Conservation (phyloP, 805 yeast genomes). For the Saccharomycopsis vini region DNA sequence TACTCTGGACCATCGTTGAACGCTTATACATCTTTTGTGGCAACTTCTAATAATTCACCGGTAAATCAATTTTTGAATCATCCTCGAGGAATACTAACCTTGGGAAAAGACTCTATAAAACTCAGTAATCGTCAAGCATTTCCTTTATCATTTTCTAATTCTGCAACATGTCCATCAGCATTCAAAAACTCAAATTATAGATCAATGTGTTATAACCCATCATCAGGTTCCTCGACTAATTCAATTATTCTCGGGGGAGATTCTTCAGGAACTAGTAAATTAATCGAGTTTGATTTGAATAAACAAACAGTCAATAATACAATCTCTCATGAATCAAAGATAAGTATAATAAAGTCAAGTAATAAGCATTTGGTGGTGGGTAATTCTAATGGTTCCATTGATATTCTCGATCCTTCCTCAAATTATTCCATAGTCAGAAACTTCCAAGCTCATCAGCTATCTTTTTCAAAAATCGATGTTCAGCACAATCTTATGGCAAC, state of each 20-base stretch:
- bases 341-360: conserved; percentile 41
- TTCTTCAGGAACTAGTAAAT: conserved; percentile 12
- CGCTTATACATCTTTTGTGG: conserved; percentile 55
- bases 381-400: conserved; percentile 49
- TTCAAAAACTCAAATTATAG: conserved; percentile 27
- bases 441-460: conserved; percentile 52
- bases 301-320: conserved; percentile 30
- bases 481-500: conserved; percentile 62
- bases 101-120: conserved; percentile 43
- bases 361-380: conserved; percentile 52
- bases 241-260: conserved; percentile 8
- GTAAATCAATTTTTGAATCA: conserved; percentile 46
- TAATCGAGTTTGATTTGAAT: conserved; percentile 35
- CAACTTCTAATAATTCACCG: conserved; percentile 30
- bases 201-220: conserved; percentile 15
- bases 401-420: conserved; percentile 51
- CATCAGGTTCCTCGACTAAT: background rate
- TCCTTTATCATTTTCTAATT: conserved; percentile 23
- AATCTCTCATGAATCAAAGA: conserved; percentile 35
- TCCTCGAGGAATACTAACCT: conserved; percentile 45
- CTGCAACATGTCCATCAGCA: conserved; percentile 21
- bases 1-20: conserved; percentile 22
- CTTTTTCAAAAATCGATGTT: conserved; percentile 55
- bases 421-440: conserved; percentile 37
- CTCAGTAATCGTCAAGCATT: conserved; percentile 53